Evolutionary conservation across 805 yeast genomes (phyloP).

Genomic region (Kuraishia ogatae): DNA sequence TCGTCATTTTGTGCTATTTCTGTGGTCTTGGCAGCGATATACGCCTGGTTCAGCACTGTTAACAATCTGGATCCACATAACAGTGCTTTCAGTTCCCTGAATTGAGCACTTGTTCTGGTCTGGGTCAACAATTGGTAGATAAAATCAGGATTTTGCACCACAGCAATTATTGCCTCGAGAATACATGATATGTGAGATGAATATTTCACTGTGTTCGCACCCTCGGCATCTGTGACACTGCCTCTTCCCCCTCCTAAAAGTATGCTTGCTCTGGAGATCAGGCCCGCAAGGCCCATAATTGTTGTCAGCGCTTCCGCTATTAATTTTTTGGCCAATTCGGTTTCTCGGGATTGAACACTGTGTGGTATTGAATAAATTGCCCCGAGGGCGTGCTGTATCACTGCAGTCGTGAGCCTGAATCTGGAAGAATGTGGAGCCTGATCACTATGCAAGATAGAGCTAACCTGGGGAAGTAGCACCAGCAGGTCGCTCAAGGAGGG

Average conservation of each 20-base stretch:
- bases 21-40: background rate
- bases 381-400: background rate
- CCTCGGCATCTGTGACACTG: background rate
- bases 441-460: background rate
- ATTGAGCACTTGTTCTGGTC: background rate
- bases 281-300: background rate
- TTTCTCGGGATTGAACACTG: background rate
- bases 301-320: background rate
- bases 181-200: background rate
- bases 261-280: background rate
- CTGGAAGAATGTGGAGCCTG: background rate
- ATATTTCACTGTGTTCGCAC: background rate
- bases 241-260: background rate
- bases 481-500: background rate
- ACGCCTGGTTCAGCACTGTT: background rate
- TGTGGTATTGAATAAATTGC: background rate
- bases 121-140: background rate
- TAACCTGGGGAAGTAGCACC: background rate
- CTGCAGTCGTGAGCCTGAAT: background rate
- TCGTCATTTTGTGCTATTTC: background rate
- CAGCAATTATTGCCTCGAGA: background rate
- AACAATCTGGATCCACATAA: background rate
- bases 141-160: background rate
- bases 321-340: background rate
- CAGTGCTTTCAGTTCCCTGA: background rate